Percentiles rank a stretch among this genome's conserved stretches.
Conservation (phyloP, 2,329 filamentous ascomycete genomes). For the Fusarium siculi region DNA sequence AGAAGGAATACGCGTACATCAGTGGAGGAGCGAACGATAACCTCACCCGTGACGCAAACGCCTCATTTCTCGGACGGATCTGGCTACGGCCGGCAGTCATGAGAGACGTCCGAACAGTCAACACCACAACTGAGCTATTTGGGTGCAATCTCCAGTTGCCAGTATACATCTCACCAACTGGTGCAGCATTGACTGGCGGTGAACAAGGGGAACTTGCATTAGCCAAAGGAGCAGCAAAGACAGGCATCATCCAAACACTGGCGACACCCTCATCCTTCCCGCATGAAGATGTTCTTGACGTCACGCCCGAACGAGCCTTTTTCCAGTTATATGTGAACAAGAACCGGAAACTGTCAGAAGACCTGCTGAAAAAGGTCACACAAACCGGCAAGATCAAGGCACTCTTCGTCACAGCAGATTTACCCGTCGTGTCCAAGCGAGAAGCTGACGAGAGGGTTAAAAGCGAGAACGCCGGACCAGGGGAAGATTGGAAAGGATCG, state of each 20-base stretch:
- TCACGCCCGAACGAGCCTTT: constrained; percentile 48
- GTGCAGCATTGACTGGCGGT: constrained; percentile 20
- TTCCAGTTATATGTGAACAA: constrained; percentile 73
- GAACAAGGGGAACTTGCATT: constrained; percentile 37
- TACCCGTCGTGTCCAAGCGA: constrained; percentile 66
- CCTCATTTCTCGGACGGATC: constrained; percentile 23
- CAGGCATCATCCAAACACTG: constrained; percentile 68
- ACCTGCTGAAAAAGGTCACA: constrained; percentile 58
- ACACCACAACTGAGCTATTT: constrained; percentile 28
- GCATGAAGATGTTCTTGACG: constrained; percentile 61
- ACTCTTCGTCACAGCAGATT: constrained; percentile 69
- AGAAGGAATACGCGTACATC: constrained; percentile 42
- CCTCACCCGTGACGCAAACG: constrained; percentile 39
- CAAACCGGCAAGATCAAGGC: constrained; percentile 58
- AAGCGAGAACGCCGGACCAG: constrained; percentile 53
- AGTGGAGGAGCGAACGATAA: constrained; percentile 41
- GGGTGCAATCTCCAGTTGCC: constrained; percentile 36
- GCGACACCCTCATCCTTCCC: constrained; percentile 71
- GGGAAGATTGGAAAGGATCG: constrained; percentile 65
- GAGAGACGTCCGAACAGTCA: constrained; percentile 32
- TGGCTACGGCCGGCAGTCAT: constrained; percentile 43
- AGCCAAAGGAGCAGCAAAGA: constrained; percentile 38
- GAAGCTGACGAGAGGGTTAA: constrained; percentile 57
- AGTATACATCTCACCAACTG: constrained; percentile 39
- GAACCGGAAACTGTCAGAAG: constrained; percentile 61